A percentile compares a stretch with the other conserved stretches of the same genome.
These are phyloP conservation scores for Fusarium bulbicola DNA, from an alignment of 2,329 filamentous ascomycete genomes.

Conservation along the genomic window DNA sequence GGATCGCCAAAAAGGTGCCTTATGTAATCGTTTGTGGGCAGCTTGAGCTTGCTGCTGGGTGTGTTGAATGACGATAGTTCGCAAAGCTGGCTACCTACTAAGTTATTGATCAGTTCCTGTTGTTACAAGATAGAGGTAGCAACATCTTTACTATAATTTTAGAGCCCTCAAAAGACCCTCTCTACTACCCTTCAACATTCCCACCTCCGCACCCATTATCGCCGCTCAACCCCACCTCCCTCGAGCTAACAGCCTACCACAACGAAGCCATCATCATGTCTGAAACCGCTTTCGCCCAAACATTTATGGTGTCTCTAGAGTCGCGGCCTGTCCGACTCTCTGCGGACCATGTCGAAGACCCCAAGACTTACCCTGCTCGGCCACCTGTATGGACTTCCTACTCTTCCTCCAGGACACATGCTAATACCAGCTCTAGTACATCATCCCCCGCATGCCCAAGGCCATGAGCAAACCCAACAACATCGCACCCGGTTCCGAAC, in stretches of 20 bases:
- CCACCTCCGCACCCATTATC: neutral
- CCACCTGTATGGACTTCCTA: constrained; percentile 67
- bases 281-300: constrained; percentile 86
- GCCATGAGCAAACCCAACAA: constrained; percentile 60
- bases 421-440: constrained; percentile 62
- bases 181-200: neutral
- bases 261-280: constrained; percentile 63
- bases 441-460: constrained; percentile 73
- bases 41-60: constrained; percentile 20
- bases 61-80: constrained; percentile 34
- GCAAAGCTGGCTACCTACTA: neutral
- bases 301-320: constrained; percentile 83
- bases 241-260: constrained; percentile 10
- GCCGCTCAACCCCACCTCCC: constrained; percentile 36
- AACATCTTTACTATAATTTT: neutral
- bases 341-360: constrained; percentile 90
- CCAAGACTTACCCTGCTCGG: constrained; percentile 78
- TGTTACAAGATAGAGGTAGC: neutral
- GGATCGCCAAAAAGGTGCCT: neutral
- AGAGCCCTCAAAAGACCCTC: neutral
- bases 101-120: neutral
- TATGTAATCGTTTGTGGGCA: constrained; percentile 38
- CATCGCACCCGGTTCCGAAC: constrained; percentile 62
- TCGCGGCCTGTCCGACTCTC: constrained; percentile 81
- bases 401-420: neutral